phyloP scores from a whole-genome alignment of 23 red algal species.

The Gracilaria domingensis region DNA sequence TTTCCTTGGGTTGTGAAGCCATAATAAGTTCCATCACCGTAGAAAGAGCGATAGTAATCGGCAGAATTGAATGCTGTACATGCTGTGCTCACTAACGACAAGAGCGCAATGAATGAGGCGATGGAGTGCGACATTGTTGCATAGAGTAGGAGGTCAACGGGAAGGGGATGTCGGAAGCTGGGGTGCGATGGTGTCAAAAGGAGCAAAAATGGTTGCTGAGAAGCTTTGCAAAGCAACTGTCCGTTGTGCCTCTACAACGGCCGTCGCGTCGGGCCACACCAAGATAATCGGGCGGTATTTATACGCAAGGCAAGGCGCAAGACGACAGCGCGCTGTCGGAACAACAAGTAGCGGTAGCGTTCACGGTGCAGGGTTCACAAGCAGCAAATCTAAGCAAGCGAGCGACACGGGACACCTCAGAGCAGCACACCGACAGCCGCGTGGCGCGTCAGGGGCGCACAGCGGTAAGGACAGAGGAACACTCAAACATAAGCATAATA shows the following conservation, averaged over 20 bases:
- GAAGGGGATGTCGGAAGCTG: not conserved
- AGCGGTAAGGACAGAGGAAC: not conserved
- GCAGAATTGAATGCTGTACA: not conserved
- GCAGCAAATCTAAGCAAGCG: not conserved
- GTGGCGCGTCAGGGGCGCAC: not conserved
- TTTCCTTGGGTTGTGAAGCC: conserved; percentile 47
- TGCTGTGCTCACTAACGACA: not conserved
- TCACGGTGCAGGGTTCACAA: no score
- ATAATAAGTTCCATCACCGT: conserved; percentile 70
- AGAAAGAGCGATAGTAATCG: conserved; percentile 8
- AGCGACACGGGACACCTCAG: not conserved
- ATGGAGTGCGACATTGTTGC: not conserved
- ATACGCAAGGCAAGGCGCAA: not conserved
- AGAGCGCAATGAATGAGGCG: not conserved
- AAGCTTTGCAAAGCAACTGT: not conserved
- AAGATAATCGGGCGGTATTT: not conserved
- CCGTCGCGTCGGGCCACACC: not conserved
- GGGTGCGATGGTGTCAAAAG: not conserved
- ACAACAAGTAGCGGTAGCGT: not conserved
- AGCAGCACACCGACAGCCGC: not conserved
- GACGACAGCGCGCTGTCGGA: not conserved
- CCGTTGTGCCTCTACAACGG: not conserved
- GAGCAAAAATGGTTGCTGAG: not conserved
- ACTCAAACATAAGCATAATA: not conserved
- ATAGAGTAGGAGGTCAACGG: not conserved